Evolutionary conservation across 2,329 filamentous ascomycete genomes (phyloP).

Genomic region (Pseudogymnoascus sp.): DNA sequence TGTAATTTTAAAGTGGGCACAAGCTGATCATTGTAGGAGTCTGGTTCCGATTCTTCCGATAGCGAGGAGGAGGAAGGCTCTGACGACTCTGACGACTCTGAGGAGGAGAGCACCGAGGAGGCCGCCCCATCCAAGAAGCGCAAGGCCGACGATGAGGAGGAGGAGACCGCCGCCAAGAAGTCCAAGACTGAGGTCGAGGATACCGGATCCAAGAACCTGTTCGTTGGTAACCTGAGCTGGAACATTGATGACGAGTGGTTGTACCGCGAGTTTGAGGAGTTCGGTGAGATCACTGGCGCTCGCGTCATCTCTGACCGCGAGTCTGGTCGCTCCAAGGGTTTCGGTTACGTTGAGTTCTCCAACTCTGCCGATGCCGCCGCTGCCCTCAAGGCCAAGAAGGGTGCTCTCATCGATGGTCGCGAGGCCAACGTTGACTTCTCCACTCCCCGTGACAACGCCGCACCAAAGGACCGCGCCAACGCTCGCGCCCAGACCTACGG

Average conservation of each 20-base stretch:
- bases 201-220: conserved; percentile 52
- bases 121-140: conserved; percentile 49
- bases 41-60: conserved; percentile 18
- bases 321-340: conserved; percentile 62
- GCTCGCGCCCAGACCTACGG: conserved; percentile 49
- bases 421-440: conserved; percentile 64
- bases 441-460: conserved; percentile 46
- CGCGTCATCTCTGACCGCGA: conserved; percentile 62
- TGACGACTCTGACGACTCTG: conserved; percentile 17
- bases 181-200: conserved; percentile 40
- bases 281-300: conserved; percentile 56
- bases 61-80: conserved; percentile 10
- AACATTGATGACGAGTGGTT: conserved; percentile 70
- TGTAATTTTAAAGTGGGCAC: neutral
- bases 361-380: conserved; percentile 52
- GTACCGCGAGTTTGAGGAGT: conserved; percentile 58
- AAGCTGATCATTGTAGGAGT: conserved; percentile 18
- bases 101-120: conserved; percentile 27
- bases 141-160: conserved; percentile 44
- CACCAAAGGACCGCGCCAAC: conserved; percentile 42
- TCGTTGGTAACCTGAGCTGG: conserved; percentile 68
- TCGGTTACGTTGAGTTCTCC: conserved; percentile 66
- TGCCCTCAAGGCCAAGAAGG: conserved; percentile 58
- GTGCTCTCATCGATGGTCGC: conserved; percentile 57
- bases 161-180: conserved; percentile 42